Base-by-base conservation (phyloP, 2,329 filamentous ascomycete genomes). In the Venturia nashicola region DNA sequence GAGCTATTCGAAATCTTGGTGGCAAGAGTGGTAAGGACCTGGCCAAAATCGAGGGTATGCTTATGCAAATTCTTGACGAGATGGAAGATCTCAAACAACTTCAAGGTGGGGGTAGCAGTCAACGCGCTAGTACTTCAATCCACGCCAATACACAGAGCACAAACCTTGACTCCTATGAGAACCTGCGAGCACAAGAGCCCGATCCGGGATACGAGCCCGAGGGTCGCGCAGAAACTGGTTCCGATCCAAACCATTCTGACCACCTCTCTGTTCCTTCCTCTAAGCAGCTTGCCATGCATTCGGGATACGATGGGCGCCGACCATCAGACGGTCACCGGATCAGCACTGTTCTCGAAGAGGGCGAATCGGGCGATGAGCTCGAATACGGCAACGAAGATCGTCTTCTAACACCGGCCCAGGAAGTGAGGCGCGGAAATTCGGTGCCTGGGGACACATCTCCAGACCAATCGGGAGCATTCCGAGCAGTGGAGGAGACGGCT, bases 1-100 rank as follows among this genome's bases (percentile, higher is more conserved):
- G 93, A 67, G 94, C 94, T n/a, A 80, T 99, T 61, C 93, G 95
- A 73, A 92, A 92, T 3, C 80, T 99, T 61, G 91, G 91, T 69
- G 83, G 88, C 71, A 95, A 94, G 78, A 93, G 91, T 61, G 18
- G 51, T 18, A 93, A 89, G 70, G 94, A 99, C 69, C 83, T 97
- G 61, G 85, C 86, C 67, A 89, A 91, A 69, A 96, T 97, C 59
- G 77, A 79, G 68, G 70, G 72, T 54, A 80, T 80, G 78, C 83
- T 99, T 42, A 89, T 94, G 74, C 91, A 96, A 72, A 83, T 99
- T 27, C 84, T 99, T 23, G 89, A 86, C 61, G 94, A 99, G 72
- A 92, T 99, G 7, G 93, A 97, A 72, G 89, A 73, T 43, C 69
- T 81, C 64, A 80, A 80, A 69, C 72, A 77, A 12, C 68, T 71